Evolutionary conservation across 305 asterid species (phyloP).

Genomic region (Plantago rigida): DNA sequence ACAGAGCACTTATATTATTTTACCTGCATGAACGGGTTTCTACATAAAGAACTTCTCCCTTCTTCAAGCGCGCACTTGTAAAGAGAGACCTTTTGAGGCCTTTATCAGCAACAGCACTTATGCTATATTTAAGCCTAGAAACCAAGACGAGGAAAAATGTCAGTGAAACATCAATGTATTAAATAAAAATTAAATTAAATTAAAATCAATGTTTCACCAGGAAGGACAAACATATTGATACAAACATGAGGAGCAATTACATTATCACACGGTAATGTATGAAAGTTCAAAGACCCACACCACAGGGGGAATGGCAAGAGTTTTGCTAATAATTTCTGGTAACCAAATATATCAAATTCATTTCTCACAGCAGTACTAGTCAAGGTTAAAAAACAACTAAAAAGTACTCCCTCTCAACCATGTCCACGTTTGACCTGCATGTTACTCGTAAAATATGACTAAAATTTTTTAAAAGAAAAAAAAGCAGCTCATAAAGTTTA

Average conservation of each 20-base stretch:
- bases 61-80: slow-evolving; percentile 86
- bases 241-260: background rate
- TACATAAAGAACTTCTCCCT: slow-evolving; percentile 82
- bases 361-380: no score
- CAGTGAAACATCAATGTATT: slow-evolving; percentile 12
- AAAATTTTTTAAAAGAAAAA: no score
- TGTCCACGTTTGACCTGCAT: no score
- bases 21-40: slow-evolving; percentile 84
- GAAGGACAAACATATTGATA: no score
- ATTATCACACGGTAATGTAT: background rate
- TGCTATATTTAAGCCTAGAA: slow-evolving; percentile 81
- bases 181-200: no score
- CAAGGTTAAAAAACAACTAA: no score
- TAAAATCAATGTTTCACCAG: background rate
- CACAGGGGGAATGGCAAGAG: no score
- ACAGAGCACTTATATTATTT: background rate
- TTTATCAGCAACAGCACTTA: slow-evolving; percentile 90
- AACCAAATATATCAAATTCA: no score
- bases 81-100: slow-evolving; percentile 71
- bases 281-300: background rate
- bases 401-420: no score
- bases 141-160: slow-evolving; percentile 22
- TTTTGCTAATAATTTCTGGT: no score
- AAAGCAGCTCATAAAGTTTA: no score
- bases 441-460: no score